Evolutionary conservation across 106 monocot genomes (phyloP).

Genomic region (Dendrobium nobile): DNA sequence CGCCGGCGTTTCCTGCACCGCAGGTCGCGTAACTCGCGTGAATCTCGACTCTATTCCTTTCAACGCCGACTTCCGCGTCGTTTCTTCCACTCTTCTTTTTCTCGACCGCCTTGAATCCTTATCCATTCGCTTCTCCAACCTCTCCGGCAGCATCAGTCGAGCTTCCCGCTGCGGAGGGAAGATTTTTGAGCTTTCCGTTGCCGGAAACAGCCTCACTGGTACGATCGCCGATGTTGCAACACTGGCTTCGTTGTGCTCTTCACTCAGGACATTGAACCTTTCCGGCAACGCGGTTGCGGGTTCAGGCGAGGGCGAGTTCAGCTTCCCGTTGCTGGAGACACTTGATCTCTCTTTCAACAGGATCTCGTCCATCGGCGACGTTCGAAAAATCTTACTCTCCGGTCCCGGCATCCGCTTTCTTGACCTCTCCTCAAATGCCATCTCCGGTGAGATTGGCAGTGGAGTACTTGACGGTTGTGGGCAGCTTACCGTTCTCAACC

Average conservation of each 20-base stretch:
- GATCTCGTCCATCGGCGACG: slow-evolving; percentile 22
- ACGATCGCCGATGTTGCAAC: slow-evolving; percentile 35
- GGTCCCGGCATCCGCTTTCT: slow-evolving; percentile 25
- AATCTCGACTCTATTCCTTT: slow-evolving; percentile 29
- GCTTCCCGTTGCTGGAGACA: slow-evolving; percentile 14
- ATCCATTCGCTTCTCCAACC: slow-evolving; percentile 35
- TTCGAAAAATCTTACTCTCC: slow-evolving; percentile 22
- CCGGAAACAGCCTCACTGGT: slow-evolving; percentile 23
- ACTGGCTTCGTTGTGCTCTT: slow-evolving; percentile 12
- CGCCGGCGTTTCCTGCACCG: slow-evolving; percentile 47
- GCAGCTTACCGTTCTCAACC: slow-evolving; percentile 32
- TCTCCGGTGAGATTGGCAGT: slow-evolving; percentile 24
- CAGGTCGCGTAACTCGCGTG: slow-evolving; percentile 28
- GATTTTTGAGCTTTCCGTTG: slow-evolving; percentile 45
- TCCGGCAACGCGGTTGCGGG: slow-evolving; percentile 14
- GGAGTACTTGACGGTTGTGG: slow-evolving; percentile 27
- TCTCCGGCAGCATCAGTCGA: slow-evolving; percentile 31
- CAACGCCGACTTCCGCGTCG: slow-evolving; percentile 32
- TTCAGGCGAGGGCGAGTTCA: slow-evolving; percentile 4
- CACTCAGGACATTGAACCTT: slow-evolving; percentile 17
- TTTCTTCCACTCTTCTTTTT: slow-evolving; percentile 35
- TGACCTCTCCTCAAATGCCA: slow-evolving; percentile 41
- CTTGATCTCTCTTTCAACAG: slow-evolving; percentile 71
- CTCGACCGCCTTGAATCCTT: slow-evolving; percentile 35
- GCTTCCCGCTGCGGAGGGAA: slow-evolving; percentile 26